Conservation (phyloP, 2,329 filamentous ascomycete genomes). For the Fusarium metavorans region DNA sequence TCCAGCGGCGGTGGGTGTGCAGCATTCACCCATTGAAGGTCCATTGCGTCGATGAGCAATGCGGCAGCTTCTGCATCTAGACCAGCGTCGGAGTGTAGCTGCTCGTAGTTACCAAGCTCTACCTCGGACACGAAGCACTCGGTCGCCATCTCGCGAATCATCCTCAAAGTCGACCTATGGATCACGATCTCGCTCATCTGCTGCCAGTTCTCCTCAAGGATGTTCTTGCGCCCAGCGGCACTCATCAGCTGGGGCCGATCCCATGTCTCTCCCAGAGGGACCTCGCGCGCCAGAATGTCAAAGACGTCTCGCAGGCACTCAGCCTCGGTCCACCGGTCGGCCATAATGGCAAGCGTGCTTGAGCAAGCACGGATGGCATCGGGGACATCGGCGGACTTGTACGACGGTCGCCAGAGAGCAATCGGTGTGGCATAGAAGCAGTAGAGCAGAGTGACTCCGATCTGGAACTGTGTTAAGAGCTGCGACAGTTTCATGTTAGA, state of each 20-base stretch:
- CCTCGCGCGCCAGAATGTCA: conserved; percentile 47
- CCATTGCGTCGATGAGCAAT: too few species aligned
- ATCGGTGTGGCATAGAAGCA: conserved; percentile 52
- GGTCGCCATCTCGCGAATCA: conserved; percentile 14
- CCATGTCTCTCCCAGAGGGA: conserved; percentile 24
- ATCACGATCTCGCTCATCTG: not conserved
- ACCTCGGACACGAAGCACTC: conserved; percentile 7
- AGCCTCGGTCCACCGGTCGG: conserved; percentile 51
- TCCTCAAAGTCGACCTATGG: conserved; percentile 13
- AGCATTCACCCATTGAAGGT: too few species aligned
- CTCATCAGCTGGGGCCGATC: not conserved
- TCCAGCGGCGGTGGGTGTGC: too few species aligned
- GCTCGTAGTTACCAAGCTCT: too few species aligned
- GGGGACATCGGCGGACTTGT: conserved; percentile 44
- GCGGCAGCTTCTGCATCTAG: too few species aligned
- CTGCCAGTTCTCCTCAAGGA: too few species aligned
- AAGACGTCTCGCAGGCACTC: conserved; percentile 51
- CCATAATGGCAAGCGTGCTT: conserved; percentile 51
- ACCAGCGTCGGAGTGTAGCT: too few species aligned
- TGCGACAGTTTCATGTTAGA: not conserved
- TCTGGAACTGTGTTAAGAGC: conserved; percentile 49
- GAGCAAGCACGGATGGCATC: conserved; percentile 52
- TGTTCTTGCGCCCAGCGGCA: too few species aligned
- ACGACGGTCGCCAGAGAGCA: conserved; percentile 44
- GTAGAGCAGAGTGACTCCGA: conserved; percentile 51